Conservation (phyloP, 2,329 filamentous ascomycete genomes). For the Coniochaeta prunicola region DNA sequence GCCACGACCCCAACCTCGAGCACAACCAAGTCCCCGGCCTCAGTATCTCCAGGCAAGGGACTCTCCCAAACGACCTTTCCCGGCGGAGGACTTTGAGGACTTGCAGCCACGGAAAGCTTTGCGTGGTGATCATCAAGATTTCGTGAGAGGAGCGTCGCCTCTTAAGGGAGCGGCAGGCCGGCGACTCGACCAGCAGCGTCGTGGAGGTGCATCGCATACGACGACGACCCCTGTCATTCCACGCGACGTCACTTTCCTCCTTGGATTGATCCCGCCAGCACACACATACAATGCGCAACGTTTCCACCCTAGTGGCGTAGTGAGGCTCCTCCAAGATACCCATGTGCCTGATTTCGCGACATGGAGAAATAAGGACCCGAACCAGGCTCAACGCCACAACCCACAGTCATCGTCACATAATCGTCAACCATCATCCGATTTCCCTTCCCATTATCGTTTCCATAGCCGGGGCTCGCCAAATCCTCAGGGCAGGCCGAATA, state of each 20-base stretch:
- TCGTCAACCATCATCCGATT: conserved; percentile 14
- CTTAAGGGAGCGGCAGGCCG: conserved; percentile 85
- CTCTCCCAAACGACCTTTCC: conserved; percentile 56
- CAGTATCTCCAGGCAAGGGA: conserved; percentile 40
- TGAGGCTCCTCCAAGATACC: conserved; percentile 63
- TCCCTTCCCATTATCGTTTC: conserved; percentile 11
- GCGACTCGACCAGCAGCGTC: conserved; percentile 70
- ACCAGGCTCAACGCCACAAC: conserved; percentile 17
- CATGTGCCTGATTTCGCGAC: conserved; percentile 54
- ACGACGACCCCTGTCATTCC: conserved; percentile 59
- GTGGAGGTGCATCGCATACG: conserved; percentile 28
- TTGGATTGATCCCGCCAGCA: conserved; percentile 69
- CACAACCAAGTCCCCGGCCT: conserved; percentile 32
- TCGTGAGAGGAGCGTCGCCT: conserved; percentile 83
- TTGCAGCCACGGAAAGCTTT: conserved; percentile 76
- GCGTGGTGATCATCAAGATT: conserved; percentile 71
- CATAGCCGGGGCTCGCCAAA: conserved; percentile 14
- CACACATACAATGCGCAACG: conserved; percentile 64
- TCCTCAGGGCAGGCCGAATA: conserved; percentile 1
- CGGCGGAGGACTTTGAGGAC: conserved; percentile 65
- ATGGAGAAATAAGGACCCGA: conserved; percentile 36
- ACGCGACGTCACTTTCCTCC: conserved; percentile 55
- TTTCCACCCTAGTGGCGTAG: conserved; percentile 64
- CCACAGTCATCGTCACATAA: conserved; percentile 9
- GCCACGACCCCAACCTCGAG: conserved; percentile 24